Evolutionary conservation across 1,284 basidiomycete species (phyloP).

Genomic region (Cryptococcus neoformans): DNA sequence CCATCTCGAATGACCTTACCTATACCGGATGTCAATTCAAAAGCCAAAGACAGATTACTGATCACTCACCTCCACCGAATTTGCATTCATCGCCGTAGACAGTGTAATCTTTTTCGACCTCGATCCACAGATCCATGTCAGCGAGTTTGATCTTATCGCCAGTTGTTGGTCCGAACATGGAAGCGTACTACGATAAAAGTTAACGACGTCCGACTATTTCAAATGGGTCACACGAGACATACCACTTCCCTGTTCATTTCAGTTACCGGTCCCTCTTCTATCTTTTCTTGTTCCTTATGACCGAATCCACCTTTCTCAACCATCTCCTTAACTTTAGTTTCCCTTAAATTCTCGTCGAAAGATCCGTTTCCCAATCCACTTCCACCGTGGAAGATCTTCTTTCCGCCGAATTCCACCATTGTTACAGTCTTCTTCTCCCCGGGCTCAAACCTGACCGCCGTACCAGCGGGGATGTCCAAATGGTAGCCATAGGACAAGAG

Average conservation of each 20-base stretch:
- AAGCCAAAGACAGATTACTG: neutral
- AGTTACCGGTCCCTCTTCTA: conserved; percentile 23
- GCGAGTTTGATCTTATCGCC: conserved; percentile 87
- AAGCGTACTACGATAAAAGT: conserved; percentile 58
- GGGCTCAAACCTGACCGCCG: conserved; percentile 95
- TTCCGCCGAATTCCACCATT: conserved; percentile 75
- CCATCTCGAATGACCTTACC: conserved; percentile 90
- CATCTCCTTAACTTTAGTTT: conserved; percentile 17
- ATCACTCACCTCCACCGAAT: conserved; percentile 79
- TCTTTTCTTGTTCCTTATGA: conserved; percentile 38
- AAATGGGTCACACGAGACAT: conserved; percentile 15
- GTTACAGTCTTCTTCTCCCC: conserved; percentile 82
- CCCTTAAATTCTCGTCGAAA: conserved; percentile 29
- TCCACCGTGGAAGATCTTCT: conserved; percentile 71
- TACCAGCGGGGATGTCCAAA: conserved; percentile 87
- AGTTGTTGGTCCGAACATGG: conserved; percentile 92
- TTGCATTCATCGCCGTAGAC: conserved; percentile 86
- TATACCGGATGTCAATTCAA: conserved; percentile 32
- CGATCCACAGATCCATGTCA: conserved; percentile 88
- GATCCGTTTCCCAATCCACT: conserved; percentile 68
- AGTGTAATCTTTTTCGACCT: conserved; percentile 80
- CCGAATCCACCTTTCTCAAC: conserved; percentile 39
- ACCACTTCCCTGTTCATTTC: conserved; percentile 49
- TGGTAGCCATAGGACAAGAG: conserved; percentile 69
- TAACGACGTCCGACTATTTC: neutral